These are phyloP conservation scores for Hirsutella minnesotensis DNA, from an alignment of 2,329 filamentous ascomycete genomes.

Conservation along the genomic window DNA sequence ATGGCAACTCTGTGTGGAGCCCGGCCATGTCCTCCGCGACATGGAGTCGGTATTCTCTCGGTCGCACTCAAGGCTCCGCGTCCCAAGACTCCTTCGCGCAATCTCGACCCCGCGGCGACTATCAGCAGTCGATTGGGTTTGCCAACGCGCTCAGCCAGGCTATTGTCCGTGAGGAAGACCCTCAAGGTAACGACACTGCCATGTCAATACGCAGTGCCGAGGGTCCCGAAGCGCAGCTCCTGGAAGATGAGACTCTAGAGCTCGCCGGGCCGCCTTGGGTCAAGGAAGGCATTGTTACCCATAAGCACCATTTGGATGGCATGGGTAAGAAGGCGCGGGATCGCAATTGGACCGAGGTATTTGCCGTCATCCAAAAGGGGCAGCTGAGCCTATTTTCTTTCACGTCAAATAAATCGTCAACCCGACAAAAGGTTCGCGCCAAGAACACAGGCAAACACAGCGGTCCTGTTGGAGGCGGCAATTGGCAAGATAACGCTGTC, in stretches of 20 bases:
- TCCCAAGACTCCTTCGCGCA: conserved; percentile 86
- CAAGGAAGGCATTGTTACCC: conserved; percentile 89
- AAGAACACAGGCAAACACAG: conserved; percentile 36
- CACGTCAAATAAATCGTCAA: conserved; percentile 63
- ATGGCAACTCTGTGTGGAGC: conserved; percentile 82
- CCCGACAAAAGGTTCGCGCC: conserved; percentile 52
- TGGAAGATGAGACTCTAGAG: conserved; percentile 88
- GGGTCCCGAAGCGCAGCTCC: conserved; percentile 47
- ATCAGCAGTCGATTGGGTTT: conserved; percentile 94
- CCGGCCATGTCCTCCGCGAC: conserved; percentile 76
- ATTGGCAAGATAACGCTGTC: conserved; percentile 96
- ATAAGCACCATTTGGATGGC: conserved; percentile 91
- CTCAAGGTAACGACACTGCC: conserved; percentile 35
- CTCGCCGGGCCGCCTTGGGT: conserved; percentile 94
- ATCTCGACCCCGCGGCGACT: conserved; percentile 63
- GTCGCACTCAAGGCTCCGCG: conserved; percentile 81
- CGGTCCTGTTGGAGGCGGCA: conserved; percentile 78
- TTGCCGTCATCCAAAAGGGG: conserved; percentile 91
- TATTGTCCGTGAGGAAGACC: conserved; percentile 80
- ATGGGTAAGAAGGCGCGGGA: conserved; percentile 89
- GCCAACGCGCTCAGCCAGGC: conserved; percentile 93
- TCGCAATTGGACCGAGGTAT: conserved; percentile 87
- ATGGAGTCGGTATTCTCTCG: conserved; percentile 89
- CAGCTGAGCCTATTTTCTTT: conserved; percentile 93
- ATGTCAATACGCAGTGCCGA: conserved; percentile 48